Evolutionary conservation across 106 monocot genomes (phyloP), one percentile per base, ranked within the genome.

Genomic region (Narthecium ossifragum): DNA sequence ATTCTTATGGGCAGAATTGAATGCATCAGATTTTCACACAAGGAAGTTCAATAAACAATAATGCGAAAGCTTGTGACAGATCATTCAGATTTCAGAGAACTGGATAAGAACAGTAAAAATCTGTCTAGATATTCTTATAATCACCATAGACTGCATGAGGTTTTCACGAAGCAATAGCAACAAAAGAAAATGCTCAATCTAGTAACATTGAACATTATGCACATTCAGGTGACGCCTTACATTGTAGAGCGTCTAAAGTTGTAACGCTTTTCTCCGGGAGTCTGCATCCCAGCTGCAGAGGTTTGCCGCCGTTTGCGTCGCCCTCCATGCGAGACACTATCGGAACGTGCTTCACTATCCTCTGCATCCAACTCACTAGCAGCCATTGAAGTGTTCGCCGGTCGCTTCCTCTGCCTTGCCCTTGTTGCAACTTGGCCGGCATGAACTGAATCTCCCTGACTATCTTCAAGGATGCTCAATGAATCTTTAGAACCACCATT

Each of bases 241-340:
- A 74, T 57, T 61, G 70, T 85, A 11, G 76, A 73, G 31, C 53
- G 71, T 51, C 88, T 80, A 23, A 89, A 49, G 48, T 89, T 89
- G 75, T 89, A 89, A 7, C 84, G 80, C 63, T 54, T 80, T 13
- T 80, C 84, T 24, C 66, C 69, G 41, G 74, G 67, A 26, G 64
- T 34, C 23, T 69, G 60, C 9, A 61, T 38, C n/a, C 15, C 68
- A 51, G 53, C 32, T 24, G 51, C 51, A 54, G 59, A 30, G 18
- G 52, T 78, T 39, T 84, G 70, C 14, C 67, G 67, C 57, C 77
- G 76, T 53, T 84, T 89, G 15, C 71, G 74, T 2, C 80, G 83
- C 24, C 77, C 83, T 18, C 84, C 84, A 34, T 66, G 11, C 15
- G 84, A 80, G 22, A 84, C 39, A 69, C 80, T 84, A 20, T 84